phyloP scores from a whole-genome alignment of 2,329 filamentous ascomycete genomes.

The Kalmusia sp. region DNA sequence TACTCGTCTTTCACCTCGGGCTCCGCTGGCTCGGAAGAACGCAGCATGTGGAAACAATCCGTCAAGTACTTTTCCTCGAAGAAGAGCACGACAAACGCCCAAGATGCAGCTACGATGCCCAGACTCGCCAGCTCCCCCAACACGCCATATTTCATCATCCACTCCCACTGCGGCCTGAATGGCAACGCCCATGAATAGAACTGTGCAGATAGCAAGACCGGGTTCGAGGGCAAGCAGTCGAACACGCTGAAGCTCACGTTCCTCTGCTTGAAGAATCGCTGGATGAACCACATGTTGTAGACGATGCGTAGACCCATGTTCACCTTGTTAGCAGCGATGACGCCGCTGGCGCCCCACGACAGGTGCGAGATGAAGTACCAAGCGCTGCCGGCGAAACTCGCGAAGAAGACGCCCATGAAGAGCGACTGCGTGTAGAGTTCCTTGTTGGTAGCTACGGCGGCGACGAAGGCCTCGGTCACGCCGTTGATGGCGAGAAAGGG shows the following conservation, averaged over 20 bases:
- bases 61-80: constrained; percentile 41
- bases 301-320: constrained; percentile 87
- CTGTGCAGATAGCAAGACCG: constrained; percentile 46
- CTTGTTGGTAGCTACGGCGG: constrained; percentile 77
- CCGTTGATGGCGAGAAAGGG: constrained; percentile 92
- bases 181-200: constrained; percentile 47
- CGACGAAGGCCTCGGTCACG: constrained; percentile 89
- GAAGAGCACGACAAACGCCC: constrained; percentile 39
- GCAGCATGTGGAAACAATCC: constrained; percentile 44
- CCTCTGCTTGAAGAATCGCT: constrained; percentile 37
- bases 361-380: constrained; percentile 76
- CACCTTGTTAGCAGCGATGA: constrained; percentile 86
- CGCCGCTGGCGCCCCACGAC: constrained; percentile 74
- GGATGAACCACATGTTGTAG: constrained; percentile 81
- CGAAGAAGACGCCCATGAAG: constrained; percentile 86
- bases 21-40: constrained; percentile 14
- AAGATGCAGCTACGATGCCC: constrained; percentile 46
- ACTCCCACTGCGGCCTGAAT: constrained; percentile 27
- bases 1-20: not conserved
- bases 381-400: constrained; percentile 75
- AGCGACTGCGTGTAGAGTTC: constrained; percentile 79
- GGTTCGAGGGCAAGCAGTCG: constrained; percentile 27
- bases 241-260: constrained; percentile 25
- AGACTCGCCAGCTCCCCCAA: constrained; percentile 51
- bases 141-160: constrained; percentile 45